phyloP scores from a whole-genome alignment of 768 basidiomycete species.

The Lyophyllum atratum region DNA sequence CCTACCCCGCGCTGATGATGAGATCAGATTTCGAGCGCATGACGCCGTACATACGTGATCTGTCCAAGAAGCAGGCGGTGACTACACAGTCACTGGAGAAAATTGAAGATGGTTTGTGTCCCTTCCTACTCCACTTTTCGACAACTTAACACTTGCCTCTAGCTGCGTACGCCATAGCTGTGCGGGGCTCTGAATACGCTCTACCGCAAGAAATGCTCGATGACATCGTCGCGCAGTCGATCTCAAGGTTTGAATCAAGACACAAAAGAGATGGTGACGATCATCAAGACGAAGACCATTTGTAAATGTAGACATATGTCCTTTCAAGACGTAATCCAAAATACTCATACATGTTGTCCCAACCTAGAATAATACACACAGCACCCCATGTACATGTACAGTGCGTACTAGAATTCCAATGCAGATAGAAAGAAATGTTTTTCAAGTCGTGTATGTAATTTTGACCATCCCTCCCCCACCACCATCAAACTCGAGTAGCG shows the following conservation, averaged over 20 bases:
- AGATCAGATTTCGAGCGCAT: slow-evolving; percentile 75
- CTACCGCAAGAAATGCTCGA: slow-evolving; percentile 67
- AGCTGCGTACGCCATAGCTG: slow-evolving; percentile 75
- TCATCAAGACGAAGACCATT: slow-evolving; percentile 19
- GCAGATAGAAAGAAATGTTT: neutral
- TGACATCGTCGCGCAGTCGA: slow-evolving; percentile 60
- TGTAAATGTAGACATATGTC: neutral
- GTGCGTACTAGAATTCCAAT: neutral
- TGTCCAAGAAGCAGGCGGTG: slow-evolving; percentile 86
- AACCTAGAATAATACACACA: neutral
- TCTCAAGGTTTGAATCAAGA: slow-evolving; percentile 31
- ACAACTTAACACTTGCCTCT: slow-evolving; percentile 5
- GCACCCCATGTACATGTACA: neutral
- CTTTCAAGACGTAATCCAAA: neutral
- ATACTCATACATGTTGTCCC: neutral
- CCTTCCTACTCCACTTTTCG: neutral
- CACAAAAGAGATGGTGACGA: slow-evolving; percentile 21
- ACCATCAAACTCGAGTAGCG: slow-evolving; percentile 24
- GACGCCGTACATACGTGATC: slow-evolving; percentile 66
- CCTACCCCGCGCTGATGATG: neutral
- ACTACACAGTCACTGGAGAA: slow-evolving; percentile 89
- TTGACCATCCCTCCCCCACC: slow-evolving; percentile 23
- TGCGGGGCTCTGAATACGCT: slow-evolving; percentile 76
- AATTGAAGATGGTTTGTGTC: slow-evolving; percentile 80
- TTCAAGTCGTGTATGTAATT: slow-evolving; percentile 15